Base-by-base conservation (phyloP, 768 basidiomycete genomes). In the Naematelia aurantialba region DNA sequence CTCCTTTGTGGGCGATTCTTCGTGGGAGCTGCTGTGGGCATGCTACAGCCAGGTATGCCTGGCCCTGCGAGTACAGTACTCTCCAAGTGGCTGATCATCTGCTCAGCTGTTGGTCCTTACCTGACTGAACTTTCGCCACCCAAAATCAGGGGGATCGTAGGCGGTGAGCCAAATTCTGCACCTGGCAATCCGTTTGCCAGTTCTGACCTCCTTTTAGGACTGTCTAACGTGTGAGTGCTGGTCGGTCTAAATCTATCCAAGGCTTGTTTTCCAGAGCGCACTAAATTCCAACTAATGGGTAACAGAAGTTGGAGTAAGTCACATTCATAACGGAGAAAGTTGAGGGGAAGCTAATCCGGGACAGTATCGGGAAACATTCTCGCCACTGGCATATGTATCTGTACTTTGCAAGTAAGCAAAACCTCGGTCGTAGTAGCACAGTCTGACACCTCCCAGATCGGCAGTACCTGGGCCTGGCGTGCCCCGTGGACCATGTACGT, bases 61-160 rank as follows among this genome's bases (percentile, higher is more conserved):
- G 21, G 12, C 42, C 12, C 19, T n/a, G n/a, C n/a, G n/a, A n/a
- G n/a, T n/a, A n/a, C n/a, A n/a, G n/a, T n/a, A n/a, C n/a, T n/a
- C n/a, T n/a, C n/a, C n/a, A n/a, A n/a, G n/a, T n/a, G n/a, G 47
- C 17, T 4, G 19, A 22, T 54, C 31, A 34, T n/a, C 14, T 39
- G 44, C 34, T 8, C 17, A 61, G 64, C 68, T 34, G 62, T 62
- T 8, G 65, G 62, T 21, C 62, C 68, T 13, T 69, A 66, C 44
- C 26, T 69, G 8, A 54, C 62, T 13, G 68, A 69, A 42, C 25
- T 61, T n/a, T 58, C 65, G 21, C 68, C 68, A 10, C 65, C 68
- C 11, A 42, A 62, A 10, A 65, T 59, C 17, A 30, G 67, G 22
- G 61, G 61, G 26, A 12, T 61, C 31, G n/a, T 59, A 19, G 47